Conservation (phyloP, 192 early-diverging fungal species). For the Coemansia sp. region DNA sequence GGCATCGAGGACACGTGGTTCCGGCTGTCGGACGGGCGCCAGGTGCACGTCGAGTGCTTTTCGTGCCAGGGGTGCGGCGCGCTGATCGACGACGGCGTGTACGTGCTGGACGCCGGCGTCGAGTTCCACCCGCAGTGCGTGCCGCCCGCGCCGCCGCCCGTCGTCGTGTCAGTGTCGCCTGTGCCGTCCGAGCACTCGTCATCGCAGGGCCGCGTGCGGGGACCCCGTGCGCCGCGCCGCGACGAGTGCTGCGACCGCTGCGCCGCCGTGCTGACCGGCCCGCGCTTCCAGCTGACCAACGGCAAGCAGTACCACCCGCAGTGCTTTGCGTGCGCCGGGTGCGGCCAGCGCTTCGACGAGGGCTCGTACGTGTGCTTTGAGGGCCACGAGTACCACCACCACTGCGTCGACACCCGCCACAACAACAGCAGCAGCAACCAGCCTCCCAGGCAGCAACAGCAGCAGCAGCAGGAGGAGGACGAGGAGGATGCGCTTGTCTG, state of each 20-base stretch:
- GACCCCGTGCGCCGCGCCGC: slow-evolving; percentile 34
- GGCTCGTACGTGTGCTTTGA: slow-evolving; percentile 61
- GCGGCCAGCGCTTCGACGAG: slow-evolving; percentile 55
- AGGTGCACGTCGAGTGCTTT: slow-evolving; percentile 58
- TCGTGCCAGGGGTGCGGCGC: slow-evolving; percentile 48
- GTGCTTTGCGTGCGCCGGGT: slow-evolving; percentile 58
- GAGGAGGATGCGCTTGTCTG: slow-evolving; percentile 28
- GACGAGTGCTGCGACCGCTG: slow-evolving; percentile 54
- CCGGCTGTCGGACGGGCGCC: slow-evolving; percentile 54
- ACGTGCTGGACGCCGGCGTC: slow-evolving; percentile 43
- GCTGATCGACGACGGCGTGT: slow-evolving; percentile 58
- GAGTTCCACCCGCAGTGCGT: slow-evolving; percentile 58
- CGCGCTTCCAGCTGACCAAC: slow-evolving; percentile 59
- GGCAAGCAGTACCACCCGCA: slow-evolving; percentile 60
- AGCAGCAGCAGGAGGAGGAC: not conserved
- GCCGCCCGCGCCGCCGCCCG: slow-evolving; percentile 49
- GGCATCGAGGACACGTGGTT: slow-evolving; percentile 52
- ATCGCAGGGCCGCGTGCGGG: slow-evolving; percentile 19
- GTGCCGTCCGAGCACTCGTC: slow-evolving; percentile 30
- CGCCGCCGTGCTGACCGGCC: slow-evolving; percentile 34
- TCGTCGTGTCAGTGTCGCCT: slow-evolving; percentile 49
- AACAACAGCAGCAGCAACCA: too few relatives aligned
- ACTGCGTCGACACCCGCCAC: slow-evolving; percentile 46
- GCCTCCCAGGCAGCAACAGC: not conserved
- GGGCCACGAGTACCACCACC: slow-evolving; percentile 58